These are phyloP conservation scores for Xylariales sp. DNA, from an alignment of 2,329 filamentous ascomycete species.

Conservation along the genomic window DNA sequence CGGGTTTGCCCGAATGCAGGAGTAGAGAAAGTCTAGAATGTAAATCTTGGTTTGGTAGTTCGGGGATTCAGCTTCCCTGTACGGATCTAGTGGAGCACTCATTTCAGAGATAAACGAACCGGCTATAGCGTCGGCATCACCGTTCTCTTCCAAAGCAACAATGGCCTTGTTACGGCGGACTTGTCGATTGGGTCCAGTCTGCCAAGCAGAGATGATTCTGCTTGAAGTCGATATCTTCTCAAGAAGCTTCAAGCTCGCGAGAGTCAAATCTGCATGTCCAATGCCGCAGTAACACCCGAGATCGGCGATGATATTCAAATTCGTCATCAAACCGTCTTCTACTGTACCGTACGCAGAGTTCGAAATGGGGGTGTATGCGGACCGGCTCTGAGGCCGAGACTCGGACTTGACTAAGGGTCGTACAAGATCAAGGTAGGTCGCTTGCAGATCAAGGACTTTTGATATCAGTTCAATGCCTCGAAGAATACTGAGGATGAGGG, in stretches of 20 bases:
- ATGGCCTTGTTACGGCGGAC: slow-evolving; percentile 77
- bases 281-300: slow-evolving; percentile 84
- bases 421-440: slow-evolving; percentile 87
- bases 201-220: slow-evolving; percentile 69
- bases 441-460: slow-evolving; percentile 77
- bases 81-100: slow-evolving; percentile 65
- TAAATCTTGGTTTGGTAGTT: slow-evolving; percentile 78
- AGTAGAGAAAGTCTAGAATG: slow-evolving; percentile 80
- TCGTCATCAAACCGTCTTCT: slow-evolving; percentile 83
- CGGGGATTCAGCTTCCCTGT: slow-evolving; percentile 62
- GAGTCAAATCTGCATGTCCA: slow-evolving; percentile 72
- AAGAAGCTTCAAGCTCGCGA: slow-evolving; percentile 75
- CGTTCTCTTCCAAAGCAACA: slow-evolving; percentile 77
- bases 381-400: slow-evolving; percentile 34
- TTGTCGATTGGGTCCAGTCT: slow-evolving; percentile 55
- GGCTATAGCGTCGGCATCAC: slow-evolving; percentile 75
- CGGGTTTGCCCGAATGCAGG: slow-evolving; percentile 70
- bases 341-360: slow-evolving; percentile 81
- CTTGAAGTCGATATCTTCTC: slow-evolving; percentile 82
- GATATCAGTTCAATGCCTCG: slow-evolving; percentile 81
- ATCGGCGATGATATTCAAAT: slow-evolving; percentile 73
- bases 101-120: slow-evolving; percentile 68
- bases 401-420: slow-evolving; percentile 70
- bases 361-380: slow-evolving; percentile 29
- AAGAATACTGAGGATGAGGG: slow-evolving; percentile 73